Percentiles rank a stretch among this genome's conserved stretches.
phyloP scores from a whole-genome alignment of 306 rosid genomes.

The Gillenia trifoliata region DNA sequence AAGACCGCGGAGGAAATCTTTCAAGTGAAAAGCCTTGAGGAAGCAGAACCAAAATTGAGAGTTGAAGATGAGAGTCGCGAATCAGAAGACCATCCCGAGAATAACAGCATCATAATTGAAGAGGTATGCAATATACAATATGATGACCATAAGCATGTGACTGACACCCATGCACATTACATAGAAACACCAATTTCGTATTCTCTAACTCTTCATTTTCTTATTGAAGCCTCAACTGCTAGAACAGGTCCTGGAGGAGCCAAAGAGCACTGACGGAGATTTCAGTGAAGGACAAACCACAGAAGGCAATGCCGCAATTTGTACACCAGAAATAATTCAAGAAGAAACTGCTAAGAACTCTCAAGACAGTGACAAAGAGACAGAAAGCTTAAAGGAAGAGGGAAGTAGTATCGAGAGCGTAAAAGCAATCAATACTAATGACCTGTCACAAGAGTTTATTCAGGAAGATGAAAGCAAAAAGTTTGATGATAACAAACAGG shows the following conservation, averaged over 20 bases:
- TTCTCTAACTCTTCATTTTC: not conserved
- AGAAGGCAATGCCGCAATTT: slow-evolving; percentile 9
- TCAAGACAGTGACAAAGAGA: slow-evolving; percentile 14
- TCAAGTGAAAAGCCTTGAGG: slow-evolving; percentile 7
- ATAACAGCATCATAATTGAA: not conserved
- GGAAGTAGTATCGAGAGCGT: slow-evolving; percentile 6
- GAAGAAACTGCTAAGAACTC: slow-evolving; percentile 14
- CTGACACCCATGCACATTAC: too few species aligned
- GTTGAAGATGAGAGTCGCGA: slow-evolving; percentile 9
- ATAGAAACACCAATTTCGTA: not conserved
- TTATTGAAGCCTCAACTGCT: not conserved
- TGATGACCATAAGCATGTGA: not conserved
- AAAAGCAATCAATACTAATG: slow-evolving; percentile 8
- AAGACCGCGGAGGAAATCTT: not conserved
- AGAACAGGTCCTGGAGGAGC: not conserved
- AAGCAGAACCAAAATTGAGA: slow-evolving; percentile 16
- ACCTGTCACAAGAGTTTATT: not conserved
- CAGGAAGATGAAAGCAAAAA: slow-evolving; percentile 12
- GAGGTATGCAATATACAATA: not conserved
- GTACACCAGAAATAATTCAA: slow-evolving; percentile 3
- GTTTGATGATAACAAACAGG: slow-evolving; percentile 1
- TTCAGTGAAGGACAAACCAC: slow-evolving; percentile 12
- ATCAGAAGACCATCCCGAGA: not conserved
- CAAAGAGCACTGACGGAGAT: not conserved
- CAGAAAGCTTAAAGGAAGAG: slow-evolving; percentile 21